A percentile compares a stretch with the other conserved stretches of the same genome.
Evolutionary conservation across 2,329 filamentous ascomycete species (phyloP).

Genomic region (Bipolaris zeicola): DNA sequence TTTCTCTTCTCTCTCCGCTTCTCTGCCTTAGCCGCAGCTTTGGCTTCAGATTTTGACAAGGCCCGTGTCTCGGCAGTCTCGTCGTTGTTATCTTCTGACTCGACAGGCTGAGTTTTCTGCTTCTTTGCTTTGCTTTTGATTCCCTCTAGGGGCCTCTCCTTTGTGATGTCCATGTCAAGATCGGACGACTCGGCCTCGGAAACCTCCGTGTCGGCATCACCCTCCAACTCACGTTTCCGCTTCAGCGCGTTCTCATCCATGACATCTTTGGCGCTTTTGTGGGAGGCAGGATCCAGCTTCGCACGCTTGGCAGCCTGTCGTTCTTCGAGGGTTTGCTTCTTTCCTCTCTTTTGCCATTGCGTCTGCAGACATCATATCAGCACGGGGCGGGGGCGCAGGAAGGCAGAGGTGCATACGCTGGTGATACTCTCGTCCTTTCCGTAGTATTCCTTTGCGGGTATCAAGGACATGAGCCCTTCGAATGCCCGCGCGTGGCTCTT

Average conservation of each 20-base stretch:
- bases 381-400: constrained; percentile 10
- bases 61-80: constrained; percentile 48
- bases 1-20: constrained; percentile 55
- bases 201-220: constrained; percentile 54
- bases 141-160: constrained; percentile 48
- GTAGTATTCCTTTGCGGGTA: constrained; percentile 90
- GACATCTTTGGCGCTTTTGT: constrained; percentile 89
- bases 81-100: constrained; percentile 34
- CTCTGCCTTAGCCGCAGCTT: constrained; percentile 51
- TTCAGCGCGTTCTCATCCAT: constrained; percentile 84
- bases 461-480: constrained; percentile 83
- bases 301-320: constrained; percentile 68
- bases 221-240: constrained; percentile 71
- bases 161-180: constrained; percentile 43
- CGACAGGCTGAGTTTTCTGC: constrained; percentile 47
- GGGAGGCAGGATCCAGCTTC: constrained; percentile 89
- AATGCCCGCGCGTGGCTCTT: constrained; percentile 73
- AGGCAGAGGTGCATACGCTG: constrained; percentile 65
- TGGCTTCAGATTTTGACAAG: constrained; percentile 46
- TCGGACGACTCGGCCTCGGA: constrained; percentile 40
- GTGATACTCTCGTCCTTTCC: constrained; percentile 70
- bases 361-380: constrained; percentile 61
- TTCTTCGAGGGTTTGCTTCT: constrained; percentile 92
- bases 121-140: constrained; percentile 51
- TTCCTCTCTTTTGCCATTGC: constrained; percentile 87